These are phyloP conservation scores for Cladosporium sp. DNA, from an alignment of 2,329 filamentous ascomycete genomes.

Conservation along the genomic window DNA sequence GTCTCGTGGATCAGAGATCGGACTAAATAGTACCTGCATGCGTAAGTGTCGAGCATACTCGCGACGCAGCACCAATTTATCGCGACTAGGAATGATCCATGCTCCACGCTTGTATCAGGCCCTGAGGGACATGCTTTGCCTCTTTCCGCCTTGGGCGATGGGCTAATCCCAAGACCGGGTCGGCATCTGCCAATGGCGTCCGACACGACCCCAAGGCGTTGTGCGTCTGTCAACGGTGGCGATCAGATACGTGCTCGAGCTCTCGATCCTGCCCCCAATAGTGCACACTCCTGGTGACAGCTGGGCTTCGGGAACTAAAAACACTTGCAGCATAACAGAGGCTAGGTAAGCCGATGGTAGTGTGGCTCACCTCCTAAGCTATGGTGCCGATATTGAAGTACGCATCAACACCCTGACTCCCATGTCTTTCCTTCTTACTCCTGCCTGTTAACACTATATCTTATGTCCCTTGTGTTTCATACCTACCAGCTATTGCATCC, in stretches of 20 bases:
- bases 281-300: constrained; percentile 15
- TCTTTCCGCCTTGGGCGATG: constrained; percentile 14
- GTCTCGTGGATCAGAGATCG: constrained; percentile 10
- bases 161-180: constrained; percentile 15
- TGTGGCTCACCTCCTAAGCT: constrained; percentile 18
- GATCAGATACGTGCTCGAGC: constrained; percentile 19
- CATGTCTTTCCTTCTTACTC: constrained; percentile 20
- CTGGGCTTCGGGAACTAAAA: constrained; percentile 20
- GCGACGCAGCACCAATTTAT: neutral
- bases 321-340: constrained; percentile 18
- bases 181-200: constrained; percentile 16
- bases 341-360: constrained; percentile 13
- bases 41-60: constrained; percentile 12
- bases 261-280: constrained; percentile 16
- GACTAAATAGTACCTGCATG: constrained; percentile 11
- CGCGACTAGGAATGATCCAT: constrained; percentile 13
- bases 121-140: constrained; percentile 10
- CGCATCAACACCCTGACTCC: constrained; percentile 14
- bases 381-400: constrained; percentile 17
- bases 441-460: constrained; percentile 17
- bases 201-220: constrained; percentile 12
- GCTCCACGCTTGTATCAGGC: constrained; percentile 19
- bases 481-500: constrained; percentile 18
- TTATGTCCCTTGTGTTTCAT: constrained; percentile 21
- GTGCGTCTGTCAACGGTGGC: constrained; percentile 16